Percentiles rank a stretch among this genome's conserved stretches.
Conservation (phyloP, 495 filamentous ascomycete species). For the Parmelia sp. region DNA sequence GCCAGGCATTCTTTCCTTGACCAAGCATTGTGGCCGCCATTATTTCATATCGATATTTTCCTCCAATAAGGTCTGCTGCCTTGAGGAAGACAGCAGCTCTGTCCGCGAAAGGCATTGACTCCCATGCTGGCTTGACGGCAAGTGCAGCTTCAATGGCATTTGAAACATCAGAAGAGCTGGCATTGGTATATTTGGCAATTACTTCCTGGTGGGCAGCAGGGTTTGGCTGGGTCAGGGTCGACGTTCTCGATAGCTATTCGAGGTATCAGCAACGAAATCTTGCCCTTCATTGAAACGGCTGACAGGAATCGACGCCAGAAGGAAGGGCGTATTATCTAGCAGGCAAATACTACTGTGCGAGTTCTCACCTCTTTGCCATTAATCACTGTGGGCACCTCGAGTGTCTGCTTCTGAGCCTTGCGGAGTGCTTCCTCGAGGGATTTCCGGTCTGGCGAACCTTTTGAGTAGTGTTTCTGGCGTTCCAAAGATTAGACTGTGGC, state of each 20-base stretch:
- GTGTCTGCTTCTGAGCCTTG: slow-evolving; percentile 49
- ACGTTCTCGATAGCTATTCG: slow-evolving; percentile 10
- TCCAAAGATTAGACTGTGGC: not conserved
- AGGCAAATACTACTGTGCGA: not conserved
- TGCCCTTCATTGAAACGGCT: not conserved
- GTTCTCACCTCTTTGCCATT: slow-evolving; percentile 65
- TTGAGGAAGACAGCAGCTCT: slow-evolving; percentile 89
- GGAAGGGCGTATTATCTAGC: not conserved
- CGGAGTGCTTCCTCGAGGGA: slow-evolving; percentile 61
- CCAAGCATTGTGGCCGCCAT: slow-evolving; percentile 93
- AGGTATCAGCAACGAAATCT: slow-evolving; percentile 3
- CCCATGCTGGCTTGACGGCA: slow-evolving; percentile 75
- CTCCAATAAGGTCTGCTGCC: slow-evolving; percentile 80
- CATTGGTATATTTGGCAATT: slow-evolving; percentile 71
- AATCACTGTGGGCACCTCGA: slow-evolving; percentile 72
- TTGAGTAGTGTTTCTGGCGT: slow-evolving; percentile 74
- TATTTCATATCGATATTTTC: slow-evolving; percentile 87
- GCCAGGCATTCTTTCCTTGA: slow-evolving; percentile 96
- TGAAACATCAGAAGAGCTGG: slow-evolving; percentile 59
- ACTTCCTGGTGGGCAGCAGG: slow-evolving; percentile 63
- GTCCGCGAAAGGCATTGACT: slow-evolving; percentile 76
- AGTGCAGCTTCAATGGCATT: slow-evolving; percentile 75
- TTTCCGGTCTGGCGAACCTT: slow-evolving; percentile 69
- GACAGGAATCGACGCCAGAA: not conserved
- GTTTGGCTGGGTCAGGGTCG: slow-evolving; percentile 51